Evolutionary conservation across 495 filamentous ascomycete genomes (phyloP), one percentile per base, ranked within the genome.

Genomic region (Neurospora sp.): DNA sequence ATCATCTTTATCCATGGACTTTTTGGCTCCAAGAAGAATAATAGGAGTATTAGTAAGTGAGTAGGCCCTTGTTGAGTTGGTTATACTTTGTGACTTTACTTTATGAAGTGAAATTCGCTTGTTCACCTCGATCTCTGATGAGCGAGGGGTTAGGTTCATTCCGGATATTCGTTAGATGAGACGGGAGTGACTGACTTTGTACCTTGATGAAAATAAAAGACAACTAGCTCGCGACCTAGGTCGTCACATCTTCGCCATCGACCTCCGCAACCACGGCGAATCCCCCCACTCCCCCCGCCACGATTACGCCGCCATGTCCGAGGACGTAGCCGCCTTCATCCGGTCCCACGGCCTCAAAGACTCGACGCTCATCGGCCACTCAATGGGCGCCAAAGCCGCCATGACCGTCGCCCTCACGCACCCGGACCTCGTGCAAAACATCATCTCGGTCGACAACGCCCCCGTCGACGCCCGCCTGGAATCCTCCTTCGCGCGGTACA

Each of bases 1-100:
- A 91, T 99, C 72, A 81, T 99, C 75, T 89, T 99, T 74, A 87
- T 98, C 81, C 96, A 99, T 80, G 96, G 96, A 4, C 86, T 99
- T 18, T 98, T 99, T 79, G 96, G 96, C 31, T 97, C 93, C 47
- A 98, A 97, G 82, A 92, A 93, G 85, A 99, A 99, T 77, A 96
- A 98, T 78, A 84, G 95, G 81, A 94, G 88, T 81, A 96, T 99
- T 74, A 96, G 95, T 90, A 97, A 94, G 96, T 98, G 88, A 86
- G 93, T 83, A 74, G 31, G 31, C 39, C 42, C 42, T n/a, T 45
- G n/a, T n/a, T 6, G 6, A 42, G 2, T 18, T 6, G 41, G 44
- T 27, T 22, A 1, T 22, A 16, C 37, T 53, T 40, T n/a, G n/a
- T 42, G 37, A 3, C 47, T 22, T 37, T 37, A 45, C 6, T 14